Conservation (phyloP, 352 stramenopile species). For the Saprolegnia diclina region DNA sequence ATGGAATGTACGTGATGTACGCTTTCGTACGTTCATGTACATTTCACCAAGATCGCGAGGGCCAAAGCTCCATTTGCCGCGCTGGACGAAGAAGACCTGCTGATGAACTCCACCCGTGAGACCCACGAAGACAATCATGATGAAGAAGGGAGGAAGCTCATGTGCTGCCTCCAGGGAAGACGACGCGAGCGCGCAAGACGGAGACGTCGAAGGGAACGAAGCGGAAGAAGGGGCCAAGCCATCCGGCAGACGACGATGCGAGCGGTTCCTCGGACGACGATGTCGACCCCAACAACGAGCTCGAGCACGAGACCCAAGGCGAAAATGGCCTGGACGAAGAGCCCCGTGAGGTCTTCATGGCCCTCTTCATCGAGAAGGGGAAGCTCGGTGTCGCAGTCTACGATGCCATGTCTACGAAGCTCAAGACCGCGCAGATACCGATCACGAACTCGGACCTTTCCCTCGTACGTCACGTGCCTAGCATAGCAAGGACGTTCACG, state of each 20-base stretch:
- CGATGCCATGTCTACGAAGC: slow-evolving; percentile 51
- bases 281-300: slow-evolving; percentile 6
- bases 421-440: slow-evolving; percentile 50
- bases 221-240: not conserved
- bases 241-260: not conserved
- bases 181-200: not conserved
- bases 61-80: too few species aligned
- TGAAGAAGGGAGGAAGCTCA: not conserved
- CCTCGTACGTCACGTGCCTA: not conserved
- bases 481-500: slow-evolving; percentile 36
- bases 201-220: not conserved
- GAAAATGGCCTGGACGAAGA: slow-evolving; percentile 38
- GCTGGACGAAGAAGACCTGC: too few species aligned
- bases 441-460: not conserved
- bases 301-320: not conserved
- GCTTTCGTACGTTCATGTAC: too few species aligned
- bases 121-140: not conserved
- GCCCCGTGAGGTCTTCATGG: slow-evolving; percentile 61
- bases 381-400: slow-evolving; percentile 70
- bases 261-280: not conserved
- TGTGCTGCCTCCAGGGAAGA: not conserved
- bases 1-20: too few species aligned
- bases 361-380: slow-evolving; percentile 57
- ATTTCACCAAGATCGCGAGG: too few species aligned
- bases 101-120: too few species aligned